These are phyloP conservation scores for Gastrolobium bilobum DNA, from an alignment of 306 rosid species.

Conservation along the genomic window DNA sequence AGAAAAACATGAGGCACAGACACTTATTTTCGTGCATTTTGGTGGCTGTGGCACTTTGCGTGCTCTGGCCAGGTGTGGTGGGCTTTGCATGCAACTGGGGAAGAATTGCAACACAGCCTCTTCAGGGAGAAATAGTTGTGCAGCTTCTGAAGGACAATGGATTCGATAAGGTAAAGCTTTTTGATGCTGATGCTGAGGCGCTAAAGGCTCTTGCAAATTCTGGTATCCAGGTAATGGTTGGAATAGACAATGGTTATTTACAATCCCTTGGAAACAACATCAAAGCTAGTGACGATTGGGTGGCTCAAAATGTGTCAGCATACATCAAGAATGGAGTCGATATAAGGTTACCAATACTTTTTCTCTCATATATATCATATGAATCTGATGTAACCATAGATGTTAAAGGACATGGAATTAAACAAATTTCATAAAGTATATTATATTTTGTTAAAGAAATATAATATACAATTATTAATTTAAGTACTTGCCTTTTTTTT, in stretches of 20 bases:
- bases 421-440: too few relatives aligned
- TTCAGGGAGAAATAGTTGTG: conserved; percentile 58
- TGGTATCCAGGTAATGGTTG: conserved; percentile 71
- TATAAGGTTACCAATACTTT: conserved; percentile 46
- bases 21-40: conserved; percentile 10
- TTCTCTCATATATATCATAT: not conserved
- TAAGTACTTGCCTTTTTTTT: too few relatives aligned
- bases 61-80: conserved; percentile 38
- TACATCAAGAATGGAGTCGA: conserved; percentile 58
- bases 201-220: conserved; percentile 68
- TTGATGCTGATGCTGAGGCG: conserved; percentile 70
- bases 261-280: conserved; percentile 57
- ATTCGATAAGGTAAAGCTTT: conserved; percentile 69
- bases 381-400: not conserved
- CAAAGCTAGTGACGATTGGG: conserved; percentile 63
- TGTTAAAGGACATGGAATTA: too few relatives aligned
- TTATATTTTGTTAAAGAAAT: too few relatives aligned
- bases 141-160: conserved; percentile 71
- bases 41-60: conserved; percentile 35
- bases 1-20: conserved; percentile 47
- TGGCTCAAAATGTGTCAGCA: conserved; percentile 60
- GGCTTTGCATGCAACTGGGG: conserved; percentile 79
- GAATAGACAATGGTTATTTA: conserved; percentile 68
- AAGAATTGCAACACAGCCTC: conserved; percentile 57
- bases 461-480: too few relatives aligned